A percentile compares a stretch with the other conserved stretches of the same genome.
Evolutionary conservation across 345 rosid species (phyloP).

Genomic region (Populus alba): DNA sequence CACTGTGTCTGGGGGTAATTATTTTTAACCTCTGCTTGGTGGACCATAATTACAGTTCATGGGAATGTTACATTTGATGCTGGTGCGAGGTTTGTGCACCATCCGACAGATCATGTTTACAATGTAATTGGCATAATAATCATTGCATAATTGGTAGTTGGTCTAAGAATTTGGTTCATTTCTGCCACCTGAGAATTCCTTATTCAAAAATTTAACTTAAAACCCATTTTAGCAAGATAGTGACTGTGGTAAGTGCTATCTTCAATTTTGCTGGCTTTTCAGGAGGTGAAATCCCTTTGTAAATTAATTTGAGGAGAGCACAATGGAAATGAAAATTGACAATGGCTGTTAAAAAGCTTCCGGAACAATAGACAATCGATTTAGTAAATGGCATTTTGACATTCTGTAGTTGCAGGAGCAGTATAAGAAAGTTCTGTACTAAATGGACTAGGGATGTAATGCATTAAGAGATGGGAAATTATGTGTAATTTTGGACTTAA

Average conservation of each 20-base stretch:
- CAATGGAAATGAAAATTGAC: neutral
- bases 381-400: neutral
- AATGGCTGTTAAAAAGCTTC: neutral
- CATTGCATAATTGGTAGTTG: neutral
- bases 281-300: neutral
- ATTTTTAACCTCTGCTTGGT: neutral
- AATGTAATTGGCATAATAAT: neutral
- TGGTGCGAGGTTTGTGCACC: neutral
- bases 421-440: neutral
- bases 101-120: neutral
- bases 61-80: neutral
- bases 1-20: neutral
- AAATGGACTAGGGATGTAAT: neutral
- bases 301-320: neutral
- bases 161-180: neutral
- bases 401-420: neutral
- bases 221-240: too few species aligned
- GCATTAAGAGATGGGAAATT: neutral
- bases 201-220: neutral
- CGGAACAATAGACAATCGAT: neutral
- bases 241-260: neutral
- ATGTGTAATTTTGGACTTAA: neutral
- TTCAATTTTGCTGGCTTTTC: neutral
- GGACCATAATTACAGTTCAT: neutral
- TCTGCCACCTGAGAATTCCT: neutral